Percentiles rank a stretch among this genome's conserved stretches.
These are phyloP conservation scores for Filosporella fistucella DNA, from an alignment of 495 filamentous ascomycete genomes.

Conservation along the genomic window DNA sequence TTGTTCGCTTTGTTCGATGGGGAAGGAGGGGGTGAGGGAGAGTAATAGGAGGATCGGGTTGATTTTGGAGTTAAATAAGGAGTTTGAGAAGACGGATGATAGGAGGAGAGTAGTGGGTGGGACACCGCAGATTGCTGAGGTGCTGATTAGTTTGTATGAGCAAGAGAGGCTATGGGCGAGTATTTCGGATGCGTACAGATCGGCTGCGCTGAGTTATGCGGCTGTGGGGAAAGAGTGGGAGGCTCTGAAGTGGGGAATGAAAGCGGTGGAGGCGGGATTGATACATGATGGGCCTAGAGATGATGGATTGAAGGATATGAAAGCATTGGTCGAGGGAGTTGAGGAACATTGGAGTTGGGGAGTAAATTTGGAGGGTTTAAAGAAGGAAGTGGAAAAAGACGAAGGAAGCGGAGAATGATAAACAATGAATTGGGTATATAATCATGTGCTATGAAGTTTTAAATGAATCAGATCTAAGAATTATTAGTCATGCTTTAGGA, in stretches of 20 bases:
- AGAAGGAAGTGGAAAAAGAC: too few species aligned
- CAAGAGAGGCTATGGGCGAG: constrained; percentile 25
- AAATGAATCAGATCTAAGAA: too few species aligned
- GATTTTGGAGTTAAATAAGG: neutral
- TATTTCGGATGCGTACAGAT: constrained; percentile 24
- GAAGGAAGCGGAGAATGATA: too few species aligned
- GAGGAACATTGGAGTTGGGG: constrained; percentile 30
- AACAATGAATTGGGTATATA: too few species aligned
- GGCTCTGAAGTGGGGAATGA: constrained; percentile 20
- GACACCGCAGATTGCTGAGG: constrained; percentile 19
- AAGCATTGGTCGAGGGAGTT: constrained; percentile 24
- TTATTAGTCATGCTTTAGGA: too few species aligned
- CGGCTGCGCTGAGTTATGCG: constrained; percentile 24
- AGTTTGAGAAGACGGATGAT: neutral
- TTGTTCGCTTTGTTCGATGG: constrained; percentile 9
- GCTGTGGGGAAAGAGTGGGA: constrained; percentile 20
- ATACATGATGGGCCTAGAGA: constrained; percentile 31
- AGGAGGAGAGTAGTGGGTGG: neutral
- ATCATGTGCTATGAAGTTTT: too few species aligned
- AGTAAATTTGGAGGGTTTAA: too few species aligned
- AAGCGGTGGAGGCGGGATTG: constrained; percentile 19
- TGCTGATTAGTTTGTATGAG: constrained; percentile 23
- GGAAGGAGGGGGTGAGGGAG: neutral
- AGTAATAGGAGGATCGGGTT: constrained; percentile 6
- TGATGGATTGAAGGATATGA: constrained; percentile 29